phyloP scores from a whole-genome alignment of 129 eudicot genomes.

The Solidago caesia region DNA sequence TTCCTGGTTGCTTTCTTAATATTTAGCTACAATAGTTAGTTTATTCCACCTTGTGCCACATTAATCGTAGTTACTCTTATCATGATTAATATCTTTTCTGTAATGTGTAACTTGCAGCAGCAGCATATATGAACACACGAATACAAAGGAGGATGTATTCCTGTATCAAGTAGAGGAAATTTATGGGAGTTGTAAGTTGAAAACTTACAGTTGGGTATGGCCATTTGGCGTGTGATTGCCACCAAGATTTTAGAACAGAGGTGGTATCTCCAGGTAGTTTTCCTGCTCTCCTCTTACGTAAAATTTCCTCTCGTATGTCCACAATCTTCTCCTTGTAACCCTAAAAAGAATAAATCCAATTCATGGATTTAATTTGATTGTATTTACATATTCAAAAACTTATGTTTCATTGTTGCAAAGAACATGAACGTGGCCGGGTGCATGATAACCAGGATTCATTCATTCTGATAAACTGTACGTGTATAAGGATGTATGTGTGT shows the following conservation, averaged over 20 bases:
- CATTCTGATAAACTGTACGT: background rate
- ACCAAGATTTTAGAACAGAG: slow-evolving; percentile 84
- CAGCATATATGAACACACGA: background rate
- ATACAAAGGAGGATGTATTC: background rate
- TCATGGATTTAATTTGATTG: too few relatives aligned
- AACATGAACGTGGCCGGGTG: too few relatives aligned
- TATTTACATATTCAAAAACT: too few relatives aligned
- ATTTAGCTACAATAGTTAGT: background rate
- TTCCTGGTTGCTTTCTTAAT: background rate
- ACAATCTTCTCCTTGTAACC: slow-evolving; percentile 87
- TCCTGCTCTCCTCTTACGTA: slow-evolving; percentile 87
- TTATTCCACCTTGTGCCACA: too few relatives aligned
- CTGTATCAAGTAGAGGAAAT: background rate
- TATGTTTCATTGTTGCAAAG: too few relatives aligned
- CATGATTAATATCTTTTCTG: background rate
- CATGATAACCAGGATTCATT: too few relatives aligned
- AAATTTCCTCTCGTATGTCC: slow-evolving; percentile 81
- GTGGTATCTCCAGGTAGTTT: slow-evolving; percentile 95
- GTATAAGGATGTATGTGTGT: slow-evolving; percentile 2
- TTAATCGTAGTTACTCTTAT: background rate
- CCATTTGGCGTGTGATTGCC: slow-evolving; percentile 95
- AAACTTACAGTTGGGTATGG: slow-evolving; percentile 80
- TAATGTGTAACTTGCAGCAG: background rate
- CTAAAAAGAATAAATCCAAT: slow-evolving; percentile 21
- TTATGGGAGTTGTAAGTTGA: background rate